Conservation (phyloP, 1,284 basidiomycete genomes). For the Farysia itapuensis region DNA sequence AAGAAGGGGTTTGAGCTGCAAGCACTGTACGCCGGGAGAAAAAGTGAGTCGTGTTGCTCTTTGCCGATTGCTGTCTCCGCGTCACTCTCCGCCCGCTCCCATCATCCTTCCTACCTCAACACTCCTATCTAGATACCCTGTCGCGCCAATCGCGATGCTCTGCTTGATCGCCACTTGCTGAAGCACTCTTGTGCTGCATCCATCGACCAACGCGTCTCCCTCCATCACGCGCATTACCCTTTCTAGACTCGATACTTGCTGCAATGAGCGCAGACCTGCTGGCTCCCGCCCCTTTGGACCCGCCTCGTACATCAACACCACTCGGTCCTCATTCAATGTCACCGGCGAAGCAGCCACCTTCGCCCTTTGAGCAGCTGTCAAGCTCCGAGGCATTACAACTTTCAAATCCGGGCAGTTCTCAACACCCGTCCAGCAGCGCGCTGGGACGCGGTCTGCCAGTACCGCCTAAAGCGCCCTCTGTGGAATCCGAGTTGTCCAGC, state of each 20-base stretch:
- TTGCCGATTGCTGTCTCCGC: too few relatives aligned
- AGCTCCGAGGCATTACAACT: slow-evolving; percentile 3
- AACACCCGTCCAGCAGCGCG: not conserved
- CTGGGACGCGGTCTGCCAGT: not conserved
- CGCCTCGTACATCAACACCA: slow-evolving; percentile 1
- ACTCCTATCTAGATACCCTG: too few relatives aligned
- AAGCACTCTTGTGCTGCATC: too few relatives aligned
- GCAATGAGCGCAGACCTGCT: not conserved
- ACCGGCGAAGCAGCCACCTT: slow-evolving; percentile 1
- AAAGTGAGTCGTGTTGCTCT: too few relatives aligned
- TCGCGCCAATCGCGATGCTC: too few relatives aligned
- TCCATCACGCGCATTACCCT: too few relatives aligned
- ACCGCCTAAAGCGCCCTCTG: slow-evolving; percentile 13
- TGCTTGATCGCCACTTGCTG: too few relatives aligned
- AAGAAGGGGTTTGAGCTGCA: too few relatives aligned
- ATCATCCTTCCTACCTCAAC: too few relatives aligned
- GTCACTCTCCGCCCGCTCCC: too few relatives aligned
- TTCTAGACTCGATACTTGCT: not conserved
- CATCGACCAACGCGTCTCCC: too few relatives aligned
- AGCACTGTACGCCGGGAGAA: too few relatives aligned
- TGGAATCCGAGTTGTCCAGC: slow-evolving; percentile 39
- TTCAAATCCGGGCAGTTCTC: slow-evolving; percentile 14
- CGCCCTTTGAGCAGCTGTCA: not conserved
- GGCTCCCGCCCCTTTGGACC: not conserved
- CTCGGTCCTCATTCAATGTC: slow-evolving; percentile 2